These are phyloP conservation scores for Sugiyamaella americana DNA, from an alignment of 805 yeast genomes.

Conservation along the genomic window DNA sequence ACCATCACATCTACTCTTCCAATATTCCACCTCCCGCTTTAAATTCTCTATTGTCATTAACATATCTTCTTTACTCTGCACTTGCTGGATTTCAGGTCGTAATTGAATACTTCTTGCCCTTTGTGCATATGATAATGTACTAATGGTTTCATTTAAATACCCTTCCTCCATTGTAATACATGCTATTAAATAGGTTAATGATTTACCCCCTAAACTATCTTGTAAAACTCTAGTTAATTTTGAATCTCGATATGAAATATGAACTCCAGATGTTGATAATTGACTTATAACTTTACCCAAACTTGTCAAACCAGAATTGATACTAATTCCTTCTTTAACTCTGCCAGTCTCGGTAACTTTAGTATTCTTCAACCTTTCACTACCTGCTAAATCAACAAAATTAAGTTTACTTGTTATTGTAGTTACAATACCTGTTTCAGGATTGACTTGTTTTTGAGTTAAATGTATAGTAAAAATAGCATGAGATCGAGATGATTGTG, in stretches of 20 bases:
- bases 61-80: conserved; percentile 17
- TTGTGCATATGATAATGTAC: conserved; percentile 23
- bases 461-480: conserved; percentile 58
- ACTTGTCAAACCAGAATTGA: conserved; percentile 61
- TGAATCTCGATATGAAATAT: conserved; percentile 58
- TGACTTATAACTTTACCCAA: conserved; percentile 52
- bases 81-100: conserved; percentile 22
- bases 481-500: conserved; percentile 65
- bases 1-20: conserved; percentile 6
- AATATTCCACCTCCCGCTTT: conserved; percentile 17
- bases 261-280: conserved; percentile 28
- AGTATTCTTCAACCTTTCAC: conserved; percentile 52
- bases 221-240: conserved; percentile 67
- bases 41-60: conserved; percentile 12
- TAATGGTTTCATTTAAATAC: conserved; percentile 20
- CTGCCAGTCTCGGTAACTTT: conserved; percentile 43
- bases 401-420: conserved; percentile 48
- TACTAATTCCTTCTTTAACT: conserved; percentile 58
- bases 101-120: conserved; percentile 23
- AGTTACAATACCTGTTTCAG: conserved; percentile 20
- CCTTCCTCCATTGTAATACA: conserved; percentile 45
- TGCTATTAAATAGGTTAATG: conserved; percentile 83
- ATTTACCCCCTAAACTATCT: conserved; percentile 80
- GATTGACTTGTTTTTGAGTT: conserved; percentile 41
- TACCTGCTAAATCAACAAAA: conserved; percentile 67